Conservation (phyloP, 2,329 filamentous ascomycete genomes). For the Nemania sp. region DNA sequence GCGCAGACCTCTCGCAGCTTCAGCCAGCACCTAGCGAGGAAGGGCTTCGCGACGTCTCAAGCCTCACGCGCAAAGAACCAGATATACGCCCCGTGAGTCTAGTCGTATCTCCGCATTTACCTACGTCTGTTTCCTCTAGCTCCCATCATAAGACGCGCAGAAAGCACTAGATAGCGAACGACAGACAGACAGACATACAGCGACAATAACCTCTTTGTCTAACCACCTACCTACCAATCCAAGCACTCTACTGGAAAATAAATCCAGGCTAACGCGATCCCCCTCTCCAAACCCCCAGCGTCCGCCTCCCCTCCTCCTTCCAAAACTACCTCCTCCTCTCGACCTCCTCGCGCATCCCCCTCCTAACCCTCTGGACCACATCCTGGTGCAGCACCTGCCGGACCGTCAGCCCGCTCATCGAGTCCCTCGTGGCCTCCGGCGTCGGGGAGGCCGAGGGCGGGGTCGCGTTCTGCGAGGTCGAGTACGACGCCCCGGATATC, state of each 20-base stretch:
- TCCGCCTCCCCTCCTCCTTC: conserved; percentile 67
- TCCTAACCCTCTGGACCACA: conserved; percentile 72
- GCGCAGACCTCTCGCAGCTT: conserved; percentile 26
- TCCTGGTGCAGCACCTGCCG: conserved; percentile 69
- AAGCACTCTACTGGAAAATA: neutral
- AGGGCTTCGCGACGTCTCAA: conserved; percentile 49
- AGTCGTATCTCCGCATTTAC: neutral
- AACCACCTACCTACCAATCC: neutral
- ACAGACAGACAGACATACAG: neutral
- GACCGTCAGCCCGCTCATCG: conserved; percentile 62
- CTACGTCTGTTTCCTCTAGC: conserved; percentile 50
- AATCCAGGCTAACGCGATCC: neutral
- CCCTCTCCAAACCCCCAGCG: conserved; percentile 52
- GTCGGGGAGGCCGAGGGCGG: conserved; percentile 68
- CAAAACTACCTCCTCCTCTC: conserved; percentile 67
- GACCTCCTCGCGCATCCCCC: conserved; percentile 64
- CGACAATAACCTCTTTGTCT: neutral
- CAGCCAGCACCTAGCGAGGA: neutral
- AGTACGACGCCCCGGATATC: conserved; percentile 69
- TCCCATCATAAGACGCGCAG: conserved; percentile 54
- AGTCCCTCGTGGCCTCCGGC: conserved; percentile 61
- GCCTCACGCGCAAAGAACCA: conserved; percentile 52
- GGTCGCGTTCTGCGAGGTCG: conserved; percentile 65
- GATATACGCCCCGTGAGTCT: conserved; percentile 56
- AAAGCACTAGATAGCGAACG: neutral